Base-by-base conservation (phyloP, 768 basidiomycete species). In the Suillus placidus region DNA sequence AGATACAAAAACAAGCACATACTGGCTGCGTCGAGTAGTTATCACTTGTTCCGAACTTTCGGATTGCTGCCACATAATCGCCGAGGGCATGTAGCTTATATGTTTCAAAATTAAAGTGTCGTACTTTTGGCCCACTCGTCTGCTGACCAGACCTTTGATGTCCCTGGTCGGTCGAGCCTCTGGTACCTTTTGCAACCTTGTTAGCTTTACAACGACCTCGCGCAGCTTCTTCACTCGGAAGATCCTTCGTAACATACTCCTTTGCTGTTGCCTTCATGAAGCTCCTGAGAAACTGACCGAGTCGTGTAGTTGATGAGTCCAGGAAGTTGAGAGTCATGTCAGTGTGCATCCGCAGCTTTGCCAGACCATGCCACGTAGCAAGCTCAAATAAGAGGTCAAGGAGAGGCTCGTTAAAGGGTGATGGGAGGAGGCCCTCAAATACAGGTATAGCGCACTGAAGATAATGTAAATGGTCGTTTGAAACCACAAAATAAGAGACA, bases 171-270 rank as follows among this genome's bases (percentile, higher is more conserved):
- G 42, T 20, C 8, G 3, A 20, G 42, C 42, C 18, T 43, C 42
- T 4, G 1, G 45, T 47, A 47, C n/a, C 45, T n/a, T 47, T 47
- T n/a, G 45, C 45, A n/a, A n/a, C 26, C 49, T 51, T 16, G 45
- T 43, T 43, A 6, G 55, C 34, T 30, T 65, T 38, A 3, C 49
- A 10, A 8, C 74, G 66, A 0, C 67, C 60, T 0, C 79, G 77
- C 1, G 80, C 78, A 4, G 68, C 73, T 6, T 67, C 69, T 60
- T 87, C 83, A 0, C 64, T 63, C 0, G 81, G 82, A 13, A 85
- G 70, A 38, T 82, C 80, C 0, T 63, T 26, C 0, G 78, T 81
- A 1, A 72, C 26, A 58, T 70, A 80, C 20, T 47, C n/a, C n/a
- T 47, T n/a, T n/a, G 1, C 20, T 12, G 45, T 47, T 2, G 10